A percentile compares a stretch with the other conserved stretches of the same genome.
These are phyloP conservation scores for Phytopythium delawarense DNA, from an alignment of 352 stramenopile species.

Conservation along the genomic window DNA sequence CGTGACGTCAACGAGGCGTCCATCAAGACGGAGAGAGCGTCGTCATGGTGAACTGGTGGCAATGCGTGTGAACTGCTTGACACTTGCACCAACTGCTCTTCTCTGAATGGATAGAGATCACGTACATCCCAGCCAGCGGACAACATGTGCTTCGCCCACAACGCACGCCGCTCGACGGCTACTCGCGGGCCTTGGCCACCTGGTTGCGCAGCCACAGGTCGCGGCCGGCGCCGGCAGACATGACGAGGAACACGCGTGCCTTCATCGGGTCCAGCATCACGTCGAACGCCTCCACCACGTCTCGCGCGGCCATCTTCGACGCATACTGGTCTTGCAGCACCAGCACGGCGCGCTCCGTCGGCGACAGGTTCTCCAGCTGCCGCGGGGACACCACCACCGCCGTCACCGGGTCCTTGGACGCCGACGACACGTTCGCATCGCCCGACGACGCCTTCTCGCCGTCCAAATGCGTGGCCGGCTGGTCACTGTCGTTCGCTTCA, in stretches of 20 bases:
- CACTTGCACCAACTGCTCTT: too few relatives aligned
- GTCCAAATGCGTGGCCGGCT: neutral
- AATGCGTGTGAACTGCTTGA: too few relatives aligned
- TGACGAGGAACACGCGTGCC: slow-evolving; percentile 15
- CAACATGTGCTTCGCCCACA: too few relatives aligned
- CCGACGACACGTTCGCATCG: neutral
- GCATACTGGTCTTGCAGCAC: slow-evolving; percentile 16
- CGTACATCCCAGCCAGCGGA: too few relatives aligned
- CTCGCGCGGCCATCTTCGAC: slow-evolving; percentile 6
- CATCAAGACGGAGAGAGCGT: too few relatives aligned
- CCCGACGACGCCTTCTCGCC: neutral
- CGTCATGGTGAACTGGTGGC: too few relatives aligned
- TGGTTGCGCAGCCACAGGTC: slow-evolving; percentile 22
- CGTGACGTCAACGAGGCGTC: too few relatives aligned
- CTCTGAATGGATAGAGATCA: too few relatives aligned
- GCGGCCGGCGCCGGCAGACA: slow-evolving; percentile 11
- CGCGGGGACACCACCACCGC: neutral
- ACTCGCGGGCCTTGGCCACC: slow-evolving; percentile 6
- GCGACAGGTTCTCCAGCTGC: slow-evolving; percentile 6
- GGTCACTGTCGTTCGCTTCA: neutral
- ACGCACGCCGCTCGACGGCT: neutral
- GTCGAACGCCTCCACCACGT: slow-evolving; percentile 21
- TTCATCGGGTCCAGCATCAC: slow-evolving; percentile 19
- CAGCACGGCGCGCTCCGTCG: slow-evolving; percentile 14
- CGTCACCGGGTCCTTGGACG: neutral